phyloP scores from a whole-genome alignment of 805 yeast genomes.

The Maudiozyma pseudohumilis region DNA sequence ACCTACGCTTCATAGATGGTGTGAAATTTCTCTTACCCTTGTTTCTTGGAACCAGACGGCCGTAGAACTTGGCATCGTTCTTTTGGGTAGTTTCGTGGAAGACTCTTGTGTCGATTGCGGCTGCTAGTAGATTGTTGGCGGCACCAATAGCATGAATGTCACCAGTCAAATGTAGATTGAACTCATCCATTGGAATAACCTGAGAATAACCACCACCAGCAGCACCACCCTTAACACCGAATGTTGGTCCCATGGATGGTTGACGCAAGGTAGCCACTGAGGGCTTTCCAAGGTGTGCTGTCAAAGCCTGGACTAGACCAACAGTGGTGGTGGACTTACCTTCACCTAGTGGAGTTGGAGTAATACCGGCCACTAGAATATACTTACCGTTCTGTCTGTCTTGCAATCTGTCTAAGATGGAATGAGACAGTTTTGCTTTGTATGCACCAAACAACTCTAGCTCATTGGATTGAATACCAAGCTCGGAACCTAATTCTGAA shows the following conservation, averaged over 20 bases:
- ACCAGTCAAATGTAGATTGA: slow-evolving; percentile 94
- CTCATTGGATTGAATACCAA: slow-evolving; percentile 71
- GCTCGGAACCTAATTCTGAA: slow-evolving; percentile 61
- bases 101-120: slow-evolving; percentile 94
- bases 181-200: slow-evolving; percentile 98
- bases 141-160: slow-evolving; percentile 94
- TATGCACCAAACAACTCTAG: slow-evolving; percentile 80
- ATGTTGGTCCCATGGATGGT: slow-evolving; percentile 99
- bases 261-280: slow-evolving; percentile 94
- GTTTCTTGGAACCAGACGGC: slow-evolving; percentile 76
- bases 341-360: slow-evolving; percentile 97
- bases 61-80: slow-evolving; percentile 65
- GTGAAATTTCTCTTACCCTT: slow-evolving; percentile 75
- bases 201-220: slow-evolving; percentile 99
- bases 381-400: slow-evolving; percentile 66
- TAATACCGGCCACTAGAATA: slow-evolving; percentile 89
- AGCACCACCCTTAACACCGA: slow-evolving; percentile 98
- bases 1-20: slow-evolving; percentile 65
- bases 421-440: slow-evolving; percentile 79
- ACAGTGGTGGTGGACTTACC: slow-evolving; percentile 96
- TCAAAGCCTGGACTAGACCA: slow-evolving; percentile 90
- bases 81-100: slow-evolving; percentile 88
- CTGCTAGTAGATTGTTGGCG: slow-evolving; percentile 88
- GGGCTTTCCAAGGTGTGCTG: slow-evolving; percentile 75
- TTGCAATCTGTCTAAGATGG: slow-evolving; percentile 57